Evolutionary conservation across 441 rosid genomes (phyloP).

Genomic region (Capsella rubella): DNA sequence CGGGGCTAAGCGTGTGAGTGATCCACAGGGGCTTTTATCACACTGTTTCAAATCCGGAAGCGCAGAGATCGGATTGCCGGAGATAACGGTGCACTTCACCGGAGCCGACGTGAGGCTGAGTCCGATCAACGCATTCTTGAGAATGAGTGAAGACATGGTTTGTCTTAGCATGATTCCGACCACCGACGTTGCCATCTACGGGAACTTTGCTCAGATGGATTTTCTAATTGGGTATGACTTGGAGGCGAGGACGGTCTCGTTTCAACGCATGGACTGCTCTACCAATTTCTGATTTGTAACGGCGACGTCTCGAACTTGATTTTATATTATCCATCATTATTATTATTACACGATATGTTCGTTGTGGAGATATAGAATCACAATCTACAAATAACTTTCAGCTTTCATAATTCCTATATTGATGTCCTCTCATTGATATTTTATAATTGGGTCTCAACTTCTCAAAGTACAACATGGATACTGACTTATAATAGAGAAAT

Average conservation of each 20-base stretch:
- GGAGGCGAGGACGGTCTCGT: conserved; percentile 51
- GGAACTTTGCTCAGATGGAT: conserved; percentile 65
- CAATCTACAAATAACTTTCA: not conserved
- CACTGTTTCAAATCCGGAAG: conserved; percentile 44
- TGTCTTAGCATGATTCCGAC: conserved; percentile 61
- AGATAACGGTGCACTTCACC: conserved; percentile 48
- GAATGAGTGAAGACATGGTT: conserved; percentile 49
- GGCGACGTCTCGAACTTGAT: not conserved
- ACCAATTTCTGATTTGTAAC: conserved; percentile 19
- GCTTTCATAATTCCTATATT: not conserved
- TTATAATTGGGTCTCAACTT: not conserved
- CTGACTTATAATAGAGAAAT: not conserved
- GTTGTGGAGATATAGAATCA: conserved; percentile 5
- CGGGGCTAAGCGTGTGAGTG: conserved; percentile 41
- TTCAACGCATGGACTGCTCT: conserved; percentile 61
- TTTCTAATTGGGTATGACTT: conserved; percentile 65
- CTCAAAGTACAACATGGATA: not conserved
- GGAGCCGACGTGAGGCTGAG: conserved; percentile 50
- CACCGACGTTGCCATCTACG: conserved; percentile 49
- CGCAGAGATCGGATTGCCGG: conserved; percentile 40
- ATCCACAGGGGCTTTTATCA: conserved; percentile 45
- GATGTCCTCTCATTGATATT: not conserved
- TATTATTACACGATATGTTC: not conserved
- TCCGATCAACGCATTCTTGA: conserved; percentile 49
- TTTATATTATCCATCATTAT: not conserved